Evolutionary conservation across 257 asterid species (phyloP).

Genomic region (Lithospermum erythrorhizon): DNA sequence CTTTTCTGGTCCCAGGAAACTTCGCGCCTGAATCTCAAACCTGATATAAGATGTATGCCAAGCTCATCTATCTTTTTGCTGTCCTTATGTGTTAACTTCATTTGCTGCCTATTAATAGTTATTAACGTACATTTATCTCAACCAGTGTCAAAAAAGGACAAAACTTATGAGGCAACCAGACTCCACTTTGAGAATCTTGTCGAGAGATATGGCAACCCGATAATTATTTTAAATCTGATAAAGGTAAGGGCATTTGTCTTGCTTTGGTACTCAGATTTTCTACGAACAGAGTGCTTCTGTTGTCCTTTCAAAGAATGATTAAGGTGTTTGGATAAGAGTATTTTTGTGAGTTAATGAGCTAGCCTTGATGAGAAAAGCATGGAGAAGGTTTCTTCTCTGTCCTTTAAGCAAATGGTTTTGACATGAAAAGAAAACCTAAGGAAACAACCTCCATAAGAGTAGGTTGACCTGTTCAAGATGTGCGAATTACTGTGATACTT

Average conservation of each 20-base stretch:
- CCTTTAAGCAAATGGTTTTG: too few species aligned
- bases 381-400: too few species aligned
- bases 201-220: constrained; percentile 88
- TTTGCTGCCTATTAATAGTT: background rate
- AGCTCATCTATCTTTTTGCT: constrained; percentile 4
- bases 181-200: constrained; percentile 85
- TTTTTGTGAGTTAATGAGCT: too few species aligned
- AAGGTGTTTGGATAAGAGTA: background rate
- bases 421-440: too few species aligned
- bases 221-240: constrained; percentile 80
- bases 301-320: background rate
- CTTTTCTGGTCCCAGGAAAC: constrained; percentile 98
- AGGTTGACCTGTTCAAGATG: too few species aligned
- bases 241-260: constrained; percentile 44
- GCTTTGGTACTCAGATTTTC: constrained; percentile 10
- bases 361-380: too few species aligned
- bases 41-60: constrained; percentile 81
- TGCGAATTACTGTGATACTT: background rate
- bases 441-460: too few species aligned
- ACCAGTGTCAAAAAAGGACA: constrained; percentile 88
- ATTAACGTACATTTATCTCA: constrained; percentile 11
- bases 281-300: background rate
- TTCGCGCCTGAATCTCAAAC: constrained; percentile 81
- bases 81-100: background rate
- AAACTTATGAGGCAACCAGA: constrained; percentile 77